These are phyloP conservation scores for Nicotiana obtusifolia DNA, from an alignment of 257 asterid species.

Conservation along the genomic window DNA sequence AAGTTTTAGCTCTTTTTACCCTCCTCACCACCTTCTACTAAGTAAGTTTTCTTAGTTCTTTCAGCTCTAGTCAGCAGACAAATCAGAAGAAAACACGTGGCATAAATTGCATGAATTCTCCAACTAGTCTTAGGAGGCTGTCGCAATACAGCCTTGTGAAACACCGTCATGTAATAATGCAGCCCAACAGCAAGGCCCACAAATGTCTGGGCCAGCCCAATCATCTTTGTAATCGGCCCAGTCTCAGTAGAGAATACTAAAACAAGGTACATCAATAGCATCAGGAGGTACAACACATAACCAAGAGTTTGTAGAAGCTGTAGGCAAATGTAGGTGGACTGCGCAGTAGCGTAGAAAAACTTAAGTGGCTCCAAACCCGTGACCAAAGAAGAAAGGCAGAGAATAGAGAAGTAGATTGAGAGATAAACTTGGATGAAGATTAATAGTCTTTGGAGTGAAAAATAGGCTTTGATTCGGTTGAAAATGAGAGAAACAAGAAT, in stretches of 20 bases:
- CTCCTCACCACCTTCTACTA: conserved; percentile 64
- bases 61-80: conserved; percentile 59
- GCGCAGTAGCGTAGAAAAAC: conserved; percentile 83
- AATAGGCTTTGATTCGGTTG: conserved; percentile 64
- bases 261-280: conserved; percentile 73
- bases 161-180: conserved; percentile 83
- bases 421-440: conserved; percentile 81
- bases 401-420: conserved; percentile 77
- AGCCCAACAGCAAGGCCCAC: conserved; percentile 95
- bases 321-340: conserved; percentile 71
- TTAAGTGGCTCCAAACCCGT: conserved; percentile 84
- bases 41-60: conserved; percentile 70
- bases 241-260: conserved; percentile 73
- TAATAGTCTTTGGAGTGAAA: conserved; percentile 70
- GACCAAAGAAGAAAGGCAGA: conserved; percentile 52
- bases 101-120: conserved; percentile 69
- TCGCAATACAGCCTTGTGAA: conserved; percentile 67
- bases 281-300: conserved; percentile 76
- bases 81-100: conserved; percentile 73
- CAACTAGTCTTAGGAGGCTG: conserved; percentile 84
- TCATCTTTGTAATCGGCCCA: conserved; percentile 42
- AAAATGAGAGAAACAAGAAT: conserved; percentile 70
- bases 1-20: conserved; percentile 52
- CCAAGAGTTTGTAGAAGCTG: conserved; percentile 67
- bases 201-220: conserved; percentile 74